Percentiles rank a stretch among this genome's conserved stretches.
phyloP scores from a whole-genome alignment of 148 eudicot genomes.

The Rhododendron griersonianum region DNA sequence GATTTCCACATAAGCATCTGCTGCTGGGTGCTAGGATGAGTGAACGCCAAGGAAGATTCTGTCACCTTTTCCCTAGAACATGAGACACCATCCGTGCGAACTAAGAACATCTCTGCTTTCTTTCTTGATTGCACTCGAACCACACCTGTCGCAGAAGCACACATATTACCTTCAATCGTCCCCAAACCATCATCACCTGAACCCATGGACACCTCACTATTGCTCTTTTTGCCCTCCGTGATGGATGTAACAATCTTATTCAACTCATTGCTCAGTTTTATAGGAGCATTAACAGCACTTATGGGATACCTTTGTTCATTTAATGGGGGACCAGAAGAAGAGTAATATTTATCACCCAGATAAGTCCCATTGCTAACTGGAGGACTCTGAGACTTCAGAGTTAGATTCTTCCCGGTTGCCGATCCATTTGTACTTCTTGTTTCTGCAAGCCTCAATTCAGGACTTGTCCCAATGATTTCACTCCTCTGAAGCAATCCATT shows the following conservation, averaged over 20 bases:
- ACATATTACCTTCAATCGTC: constrained; percentile 67
- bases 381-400: constrained; percentile 17
- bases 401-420: constrained; percentile 24
- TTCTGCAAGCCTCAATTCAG: constrained; percentile 14
- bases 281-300: constrained; percentile 18
- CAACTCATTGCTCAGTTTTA: constrained; percentile 16
- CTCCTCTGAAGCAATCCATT: constrained; percentile 20
- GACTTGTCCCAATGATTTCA: constrained; percentile 24
- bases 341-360: constrained; percentile 14
- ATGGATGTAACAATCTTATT: constrained; percentile 18
- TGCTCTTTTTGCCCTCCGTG: constrained; percentile 26
- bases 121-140: constrained; percentile 91
- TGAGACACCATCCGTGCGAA: constrained; percentile 95
- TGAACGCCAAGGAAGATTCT: constrained; percentile 94
- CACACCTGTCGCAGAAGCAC: constrained; percentile 96
- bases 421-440: constrained; percentile 37
- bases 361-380: constrained; percentile 23
- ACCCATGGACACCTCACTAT: constrained; percentile 24
- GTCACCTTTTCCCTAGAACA: constrained; percentile 94
- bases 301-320: constrained; percentile 16
- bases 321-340: constrained; percentile 20
- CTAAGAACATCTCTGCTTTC: constrained; percentile 97
- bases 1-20: constrained; percentile 99
- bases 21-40: constrained; percentile 99
- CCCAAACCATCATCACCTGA: constrained; percentile 42